Evolutionary conservation across 2,329 filamentous ascomycete genomes (phyloP).

Genomic region (Chrysosporium keratinophilum): DNA sequence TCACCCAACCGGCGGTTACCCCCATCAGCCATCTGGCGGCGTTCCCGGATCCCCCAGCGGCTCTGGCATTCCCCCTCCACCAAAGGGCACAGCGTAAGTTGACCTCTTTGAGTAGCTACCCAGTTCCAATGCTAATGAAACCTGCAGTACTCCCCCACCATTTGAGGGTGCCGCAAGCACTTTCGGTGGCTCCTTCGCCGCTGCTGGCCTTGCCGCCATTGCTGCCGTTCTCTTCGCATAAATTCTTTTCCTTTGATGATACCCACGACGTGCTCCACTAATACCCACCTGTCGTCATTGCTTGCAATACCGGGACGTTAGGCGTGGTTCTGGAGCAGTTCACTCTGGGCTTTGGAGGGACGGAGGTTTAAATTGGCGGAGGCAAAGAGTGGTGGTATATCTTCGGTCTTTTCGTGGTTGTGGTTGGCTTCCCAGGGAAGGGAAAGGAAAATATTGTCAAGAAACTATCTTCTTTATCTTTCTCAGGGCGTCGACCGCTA

Average conservation of each 20-base stretch:
- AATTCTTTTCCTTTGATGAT: conserved; percentile 19
- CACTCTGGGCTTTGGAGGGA: not conserved
- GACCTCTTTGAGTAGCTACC: not conserved
- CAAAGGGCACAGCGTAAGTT: conserved; percentile 5
- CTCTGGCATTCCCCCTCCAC: conserved; percentile 7
- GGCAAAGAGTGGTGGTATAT: not conserved
- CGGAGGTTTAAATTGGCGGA: not conserved
- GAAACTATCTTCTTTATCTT: not conserved
- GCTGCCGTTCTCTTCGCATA: conserved; percentile 26
- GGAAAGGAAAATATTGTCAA: not conserved
- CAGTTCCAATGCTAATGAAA: not conserved
- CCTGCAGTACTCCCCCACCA: conserved; percentile 14
- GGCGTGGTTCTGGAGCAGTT: conserved; percentile 10
- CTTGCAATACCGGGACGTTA: conserved; percentile 8
- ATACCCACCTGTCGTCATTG: conserved; percentile 8
- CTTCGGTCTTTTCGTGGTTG: not conserved
- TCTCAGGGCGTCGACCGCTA: not conserved
- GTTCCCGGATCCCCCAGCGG: conserved; percentile 5
- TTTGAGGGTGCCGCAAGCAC: conserved; percentile 25
- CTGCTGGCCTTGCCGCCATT: conserved; percentile 24
- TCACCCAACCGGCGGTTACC: conserved; percentile 5
- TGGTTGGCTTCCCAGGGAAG: not conserved
- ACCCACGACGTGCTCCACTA: conserved; percentile 15
- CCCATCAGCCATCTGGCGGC: not conserved
- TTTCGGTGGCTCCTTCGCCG: conserved; percentile 23